Base-by-base conservation (phyloP, 2,329 filamentous ascomycete species). In the Hyphodiscus sp. region DNA sequence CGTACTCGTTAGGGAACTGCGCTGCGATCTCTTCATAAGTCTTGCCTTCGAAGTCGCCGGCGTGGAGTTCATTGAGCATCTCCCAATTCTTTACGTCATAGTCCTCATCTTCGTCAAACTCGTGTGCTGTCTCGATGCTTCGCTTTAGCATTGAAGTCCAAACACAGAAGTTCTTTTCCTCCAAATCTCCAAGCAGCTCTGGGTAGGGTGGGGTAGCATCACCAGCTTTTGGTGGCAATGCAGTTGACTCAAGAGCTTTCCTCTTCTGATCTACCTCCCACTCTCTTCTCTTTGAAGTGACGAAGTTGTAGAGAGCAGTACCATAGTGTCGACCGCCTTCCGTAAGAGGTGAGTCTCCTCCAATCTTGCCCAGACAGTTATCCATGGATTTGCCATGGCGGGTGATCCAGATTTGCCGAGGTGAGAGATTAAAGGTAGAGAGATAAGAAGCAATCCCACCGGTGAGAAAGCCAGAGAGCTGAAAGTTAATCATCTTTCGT, bases 131-230 rank as follows among this genome's bases (percentile, higher is more conserved):
- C 67, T 96, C 84, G 49, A 94, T 85, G 56, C 89, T 91, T 59
- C 94, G 87, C 68, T 88, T 86, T 58, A 99, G 81, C 92, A 97
- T 97, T 2, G 89, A 95, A 0, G 92, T 96, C 94, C 94, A 99
- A 16, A 99, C 89, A 69, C 94, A 99, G 68, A 96, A 97, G 68
- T 90, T 90, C 74, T 96, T 95, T 65, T 88, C 80, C 29, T 87
- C 81, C 29, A 84, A 74, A 47, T 86, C 84, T 48, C 78, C 78
- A 57, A 82, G 79, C 62, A 86, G 85, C 67, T 96, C 89, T 0
- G 94, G 94, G 65, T 99, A 97, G 0, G 94, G 94, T 4, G 94
- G 94, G 0, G 94, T 97, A 60, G 87, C 88, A 70, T 96, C 92
- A 53, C 94, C 94, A 0, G 91, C 86, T 43, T 85, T 80, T 1